Conservation (phyloP, 2,329 filamentous ascomycete genomes). For the Aspergillus neoniger region DNA sequence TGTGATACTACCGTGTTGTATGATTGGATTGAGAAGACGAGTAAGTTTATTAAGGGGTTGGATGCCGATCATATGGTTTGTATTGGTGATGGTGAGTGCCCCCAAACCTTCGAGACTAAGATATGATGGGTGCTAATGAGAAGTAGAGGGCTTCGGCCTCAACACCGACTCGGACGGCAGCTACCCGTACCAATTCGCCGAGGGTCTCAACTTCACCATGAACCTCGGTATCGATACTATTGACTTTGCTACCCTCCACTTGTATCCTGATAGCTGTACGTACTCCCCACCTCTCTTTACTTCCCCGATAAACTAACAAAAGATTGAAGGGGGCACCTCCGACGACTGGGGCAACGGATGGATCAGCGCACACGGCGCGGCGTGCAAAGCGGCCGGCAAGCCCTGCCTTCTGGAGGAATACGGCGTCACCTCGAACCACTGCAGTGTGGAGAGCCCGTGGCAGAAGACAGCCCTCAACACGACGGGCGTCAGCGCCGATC, state of each 20-base stretch:
- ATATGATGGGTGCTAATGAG: background rate
- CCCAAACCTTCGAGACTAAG: background rate
- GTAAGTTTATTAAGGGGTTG: conserved; percentile 64
- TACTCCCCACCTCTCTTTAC: background rate
- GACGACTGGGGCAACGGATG: conserved; percentile 50
- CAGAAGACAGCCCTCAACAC: conserved; percentile 38
- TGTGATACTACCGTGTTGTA: conserved; percentile 61
- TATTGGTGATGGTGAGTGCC: conserved; percentile 53
- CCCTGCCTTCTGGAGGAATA: conserved; percentile 47
- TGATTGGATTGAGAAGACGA: conserved; percentile 61
- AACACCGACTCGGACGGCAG: conserved; percentile 49
- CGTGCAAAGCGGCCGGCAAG: conserved; percentile 41
- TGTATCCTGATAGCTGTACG: conserved; percentile 52
- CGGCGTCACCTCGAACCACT: conserved; percentile 34
- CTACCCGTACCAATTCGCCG: conserved; percentile 55
- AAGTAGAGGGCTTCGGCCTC: conserved; percentile 58
- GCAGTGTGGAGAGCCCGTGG: conserved; percentile 35
- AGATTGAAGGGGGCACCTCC: conserved; percentile 34
- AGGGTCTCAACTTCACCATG: conserved; percentile 55
- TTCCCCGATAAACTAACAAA: too few relatives aligned
- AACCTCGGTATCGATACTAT: conserved; percentile 56
- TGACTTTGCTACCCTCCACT: conserved; percentile 59
- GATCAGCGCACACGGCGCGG: conserved; percentile 49
- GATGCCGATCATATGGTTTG: conserved; percentile 64
- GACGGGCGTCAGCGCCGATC: conserved; percentile 38